A percentile compares a stretch with the other conserved stretches of the same genome.
These are phyloP conservation scores for Hyaloscypha variabilis DNA, from an alignment of 495 filamentous ascomycete species.

Conservation along the genomic window DNA sequence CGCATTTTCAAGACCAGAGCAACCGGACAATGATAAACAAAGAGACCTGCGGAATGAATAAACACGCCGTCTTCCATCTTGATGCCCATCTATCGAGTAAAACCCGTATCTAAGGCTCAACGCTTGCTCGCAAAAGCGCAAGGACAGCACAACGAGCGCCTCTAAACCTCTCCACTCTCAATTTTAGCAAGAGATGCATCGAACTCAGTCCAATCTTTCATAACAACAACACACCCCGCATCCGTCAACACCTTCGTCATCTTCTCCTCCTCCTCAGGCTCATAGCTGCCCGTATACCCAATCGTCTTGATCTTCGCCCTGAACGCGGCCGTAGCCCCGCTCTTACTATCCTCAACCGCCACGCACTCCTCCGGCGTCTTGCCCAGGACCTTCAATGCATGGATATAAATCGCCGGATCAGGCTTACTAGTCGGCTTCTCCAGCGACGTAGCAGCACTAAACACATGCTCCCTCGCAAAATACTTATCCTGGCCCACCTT, in stretches of 20 bases:
- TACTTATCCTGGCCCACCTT: slow-evolving; percentile 81
- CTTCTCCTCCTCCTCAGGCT: slow-evolving; percentile 65
- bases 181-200: slow-evolving; percentile 67
- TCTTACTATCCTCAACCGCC: slow-evolving; percentile 89
- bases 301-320: slow-evolving; percentile 83
- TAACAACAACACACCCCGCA: slow-evolving; percentile 72
- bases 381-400: slow-evolving; percentile 74
- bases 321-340: slow-evolving; percentile 77
- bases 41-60: neutral
- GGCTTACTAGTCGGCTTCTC: slow-evolving; percentile 84
- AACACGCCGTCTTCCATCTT: slow-evolving; percentile 5
- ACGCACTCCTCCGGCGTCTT: slow-evolving; percentile 77
- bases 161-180: slow-evolving; percentile 41
- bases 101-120: neutral
- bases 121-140: neutral
- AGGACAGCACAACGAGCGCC: neutral
- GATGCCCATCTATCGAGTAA: slow-evolving; percentile 10
- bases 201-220: slow-evolving; percentile 89
- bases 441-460: slow-evolving; percentile 81
- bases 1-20: neutral
- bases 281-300: slow-evolving; percentile 86
- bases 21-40: neutral
- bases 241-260: slow-evolving; percentile 73
- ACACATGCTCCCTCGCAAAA: slow-evolving; percentile 75
- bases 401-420: slow-evolving; percentile 88